Percentiles rank a stretch among this genome's conserved stretches.
Conservation (phyloP, 345 rosid species). For the Lepidium didymum region DNA sequence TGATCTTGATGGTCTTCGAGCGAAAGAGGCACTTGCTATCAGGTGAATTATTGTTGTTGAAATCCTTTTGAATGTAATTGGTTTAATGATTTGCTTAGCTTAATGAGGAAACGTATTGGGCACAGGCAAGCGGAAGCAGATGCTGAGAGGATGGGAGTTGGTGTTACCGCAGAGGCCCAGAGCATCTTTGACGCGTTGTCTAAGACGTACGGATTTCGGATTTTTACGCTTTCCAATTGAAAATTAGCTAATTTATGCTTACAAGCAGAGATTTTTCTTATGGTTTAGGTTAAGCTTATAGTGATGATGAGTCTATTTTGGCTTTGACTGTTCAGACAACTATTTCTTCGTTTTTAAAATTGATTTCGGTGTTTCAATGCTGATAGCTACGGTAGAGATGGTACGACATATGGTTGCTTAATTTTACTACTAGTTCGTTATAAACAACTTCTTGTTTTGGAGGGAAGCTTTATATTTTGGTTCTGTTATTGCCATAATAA, state of each 20-base stretch:
- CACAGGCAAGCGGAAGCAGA: constrained; percentile 85
- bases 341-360: background rate
- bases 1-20: constrained; percentile 53
- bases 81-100: background rate
- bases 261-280: background rate
- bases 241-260: background rate
- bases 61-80: background rate
- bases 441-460: background rate
- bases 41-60: constrained; percentile 35
- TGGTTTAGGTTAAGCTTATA: background rate
- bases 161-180: constrained; percentile 89
- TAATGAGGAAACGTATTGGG: constrained; percentile 14
- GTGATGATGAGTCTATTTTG: background rate
- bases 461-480: background rate
- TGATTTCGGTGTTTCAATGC: background rate
- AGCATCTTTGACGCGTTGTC: constrained; percentile 78
- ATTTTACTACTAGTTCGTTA: background rate
- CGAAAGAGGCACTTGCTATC: constrained; percentile 73
- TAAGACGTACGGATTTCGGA: constrained; percentile 54
- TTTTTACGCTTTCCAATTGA: background rate
- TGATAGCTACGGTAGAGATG: background rate
- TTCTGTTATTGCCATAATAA: background rate
- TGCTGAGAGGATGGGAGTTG: constrained; percentile 87
- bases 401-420: background rate
- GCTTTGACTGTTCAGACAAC: background rate